Evolutionary conservation across 345 rosid species (phyloP), one percentile per base, ranked within the genome.

Genomic region (Durio zibethinus): DNA sequence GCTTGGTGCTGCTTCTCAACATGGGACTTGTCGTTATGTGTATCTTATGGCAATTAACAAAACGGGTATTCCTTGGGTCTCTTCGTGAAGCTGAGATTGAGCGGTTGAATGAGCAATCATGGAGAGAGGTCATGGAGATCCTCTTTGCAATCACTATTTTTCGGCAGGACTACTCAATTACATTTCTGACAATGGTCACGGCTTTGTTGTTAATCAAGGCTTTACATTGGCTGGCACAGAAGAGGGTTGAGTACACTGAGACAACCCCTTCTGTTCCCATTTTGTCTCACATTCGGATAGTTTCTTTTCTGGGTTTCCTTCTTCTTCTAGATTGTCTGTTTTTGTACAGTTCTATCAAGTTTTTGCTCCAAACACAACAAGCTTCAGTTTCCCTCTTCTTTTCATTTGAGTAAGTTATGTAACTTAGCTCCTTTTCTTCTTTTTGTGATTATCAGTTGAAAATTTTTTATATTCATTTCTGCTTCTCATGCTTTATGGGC

Each of bases 41-140:
- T 79, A 79, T 80, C 63, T 73, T 95, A 42, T 95, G 99, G 99
- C 94, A 91, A 52, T 78, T 95, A 25, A 87, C 83, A 56, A 95
- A 93, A 68, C 78, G 85, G 29, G 67, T 95, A 9, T 95, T 95
- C 80, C 96, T 95, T 18, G 99, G 99, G 45, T 82, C 95, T 11
- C 99, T 94, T 31, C 90, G 99, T 5, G 99, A 95, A 84, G 98
- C 98, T 10, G 99, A 95, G 71, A 89, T 95, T 21, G 99, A 95
- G 88, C 86, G 99, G 66, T 80, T 95, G 83, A 95, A 95, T 73
- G 99, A 95, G 82, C 98, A 93, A 63, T 89, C 93, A 0, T 91
- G 96, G 97, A 91, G 99, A 67, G 99, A 95, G 81, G 86, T 91
- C 59, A 93, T 95, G 98, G 98, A 95, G 84, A 89, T 93, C 74